Conservation (phyloP, 208 protist species). For the Herpetomonas tarakana region DNA sequence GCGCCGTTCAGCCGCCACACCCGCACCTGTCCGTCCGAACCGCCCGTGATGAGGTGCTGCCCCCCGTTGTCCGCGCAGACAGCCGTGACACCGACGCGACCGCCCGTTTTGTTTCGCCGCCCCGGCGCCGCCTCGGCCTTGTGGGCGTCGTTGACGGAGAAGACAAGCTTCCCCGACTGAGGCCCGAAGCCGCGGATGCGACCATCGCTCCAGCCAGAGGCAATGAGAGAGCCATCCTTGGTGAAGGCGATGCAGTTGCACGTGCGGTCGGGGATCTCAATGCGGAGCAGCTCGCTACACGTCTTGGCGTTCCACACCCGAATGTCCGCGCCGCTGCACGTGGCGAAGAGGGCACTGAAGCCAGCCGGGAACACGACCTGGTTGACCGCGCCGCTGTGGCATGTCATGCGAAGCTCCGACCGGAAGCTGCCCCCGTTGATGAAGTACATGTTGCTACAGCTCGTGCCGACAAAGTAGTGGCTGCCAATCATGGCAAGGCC, state of each 20-base stretch:
- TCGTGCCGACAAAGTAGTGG: constrained; percentile 90
- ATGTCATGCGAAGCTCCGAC: constrained; percentile 91
- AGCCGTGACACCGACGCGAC: constrained; percentile 85
- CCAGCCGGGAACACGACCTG: constrained; percentile 91
- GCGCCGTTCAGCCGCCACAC: constrained; percentile 78
- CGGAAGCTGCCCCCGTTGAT: constrained; percentile 88
- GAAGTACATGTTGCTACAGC: constrained; percentile 90
- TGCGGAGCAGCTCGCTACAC: constrained; percentile 92
- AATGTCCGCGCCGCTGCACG: constrained; percentile 92
- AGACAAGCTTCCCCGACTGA: constrained; percentile 94
- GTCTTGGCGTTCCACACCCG: constrained; percentile 93
- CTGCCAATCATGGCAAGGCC: constrained; percentile 69
- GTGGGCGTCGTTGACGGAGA: constrained; percentile 96
- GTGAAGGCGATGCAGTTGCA: constrained; percentile 94
- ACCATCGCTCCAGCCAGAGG: constrained; percentile 94
- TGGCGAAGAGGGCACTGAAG: constrained; percentile 95
- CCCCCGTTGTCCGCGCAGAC: constrained; percentile 74
- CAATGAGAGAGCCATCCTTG: constrained; percentile 90
- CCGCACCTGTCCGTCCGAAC: constrained; percentile 91
- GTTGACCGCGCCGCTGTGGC: constrained; percentile 92
- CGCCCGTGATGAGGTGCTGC: constrained; percentile 84
- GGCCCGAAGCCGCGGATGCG: constrained; percentile 95
- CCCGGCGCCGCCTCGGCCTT: constrained; percentile 78
- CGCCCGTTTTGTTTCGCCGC: constrained; percentile 41
- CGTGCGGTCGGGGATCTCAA: constrained; percentile 89